Evolutionary conservation across 371 early-diverging fungal genomes (phyloP), one percentile per base, ranked within the genome.

Genomic region (Mortierella sp.): DNA sequence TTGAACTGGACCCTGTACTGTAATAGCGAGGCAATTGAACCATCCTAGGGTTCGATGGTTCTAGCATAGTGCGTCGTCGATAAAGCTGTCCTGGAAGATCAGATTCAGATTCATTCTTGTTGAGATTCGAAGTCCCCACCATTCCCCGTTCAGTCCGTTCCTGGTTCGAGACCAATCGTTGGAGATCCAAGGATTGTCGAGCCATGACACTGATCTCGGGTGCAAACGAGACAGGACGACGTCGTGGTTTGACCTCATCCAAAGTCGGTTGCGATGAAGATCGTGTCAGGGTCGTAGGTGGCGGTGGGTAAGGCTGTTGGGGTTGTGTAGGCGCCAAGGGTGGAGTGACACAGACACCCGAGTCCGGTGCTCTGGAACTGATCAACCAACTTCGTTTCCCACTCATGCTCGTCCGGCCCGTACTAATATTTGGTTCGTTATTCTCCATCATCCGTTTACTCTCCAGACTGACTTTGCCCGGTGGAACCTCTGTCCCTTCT

Each of bases 121-220:
- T n/a, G n/a, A n/a, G n/a, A 56, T 44, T 52, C 68, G 2, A 12
- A 26, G 0, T 18, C 59, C 48, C 14, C 46, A 12, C 21, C 46
- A 26, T 64, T 43, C 28, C 61, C 21, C 52, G 59, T 26, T 70
- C 76, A 3, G 29, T 47, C 25, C 71, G 44, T 25, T 75, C 71
- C 61, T 63, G 63, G 29, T 67, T 75, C 45, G 47, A 45, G 1
- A 58, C 63, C 30, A 70, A 43, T n/a, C 66, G 48, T 30, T 66
- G 68, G 21, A 75, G 44, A 46, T 75, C 76, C 68, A 75, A 37
- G 18, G 76, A 75, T 52, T 70, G 76, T 19, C 76, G 70, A 15
- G 58, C 64, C 23, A 28, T 37, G 18, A 46, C 37, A 5, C 5
- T 5, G 9, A 37, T 9, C 29, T 71, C 72, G 16, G 19, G 12